phyloP scores from a whole-genome alignment of 192 early-diverging fungal genomes.

The Dissophora globulifera region DNA sequence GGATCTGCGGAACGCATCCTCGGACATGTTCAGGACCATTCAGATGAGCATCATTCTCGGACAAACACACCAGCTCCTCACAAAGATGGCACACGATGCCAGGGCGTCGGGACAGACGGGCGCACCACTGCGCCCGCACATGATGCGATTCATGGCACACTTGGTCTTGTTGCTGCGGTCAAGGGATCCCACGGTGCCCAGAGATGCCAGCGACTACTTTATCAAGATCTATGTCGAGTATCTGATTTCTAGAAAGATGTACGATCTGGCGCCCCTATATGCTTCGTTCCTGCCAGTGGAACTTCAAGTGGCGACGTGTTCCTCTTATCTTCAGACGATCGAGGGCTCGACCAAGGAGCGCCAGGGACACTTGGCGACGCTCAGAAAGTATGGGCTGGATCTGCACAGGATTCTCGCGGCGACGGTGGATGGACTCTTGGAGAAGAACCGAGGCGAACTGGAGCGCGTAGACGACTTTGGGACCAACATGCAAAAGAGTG shows the following conservation, averaged over 20 bases:
- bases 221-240: slow-evolving; percentile 65
- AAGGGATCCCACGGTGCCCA: slow-evolving; percentile 59
- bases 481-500: slow-evolving; percentile 11
- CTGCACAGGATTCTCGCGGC: slow-evolving; percentile 28
- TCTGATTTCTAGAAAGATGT: slow-evolving; percentile 43
- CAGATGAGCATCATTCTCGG: slow-evolving; percentile 50
- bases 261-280: slow-evolving; percentile 38
- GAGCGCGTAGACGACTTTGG: background rate
- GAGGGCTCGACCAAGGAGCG: slow-evolving; percentile 22
- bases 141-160: slow-evolving; percentile 79
- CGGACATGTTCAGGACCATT: slow-evolving; percentile 34
- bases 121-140: slow-evolving; percentile 52
- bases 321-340: slow-evolving; percentile 28
- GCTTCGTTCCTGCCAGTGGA: slow-evolving; percentile 30
- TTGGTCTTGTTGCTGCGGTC: slow-evolving; percentile 71
- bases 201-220: slow-evolving; percentile 57
- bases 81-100: slow-evolving; percentile 30
- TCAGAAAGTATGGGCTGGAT: slow-evolving; percentile 36
- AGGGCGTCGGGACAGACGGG: slow-evolving; percentile 11
- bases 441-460: slow-evolving; percentile 2
- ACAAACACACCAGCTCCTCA: slow-evolving; percentile 31
- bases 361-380: slow-evolving; percentile 8
- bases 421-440: slow-evolving; percentile 39
- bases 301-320: slow-evolving; percentile 39
- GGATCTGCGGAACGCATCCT: slow-evolving; percentile 25